These are phyloP conservation scores for Candida insectorum DNA, from an alignment of 805 yeast genomes.

Conservation along the genomic window DNA sequence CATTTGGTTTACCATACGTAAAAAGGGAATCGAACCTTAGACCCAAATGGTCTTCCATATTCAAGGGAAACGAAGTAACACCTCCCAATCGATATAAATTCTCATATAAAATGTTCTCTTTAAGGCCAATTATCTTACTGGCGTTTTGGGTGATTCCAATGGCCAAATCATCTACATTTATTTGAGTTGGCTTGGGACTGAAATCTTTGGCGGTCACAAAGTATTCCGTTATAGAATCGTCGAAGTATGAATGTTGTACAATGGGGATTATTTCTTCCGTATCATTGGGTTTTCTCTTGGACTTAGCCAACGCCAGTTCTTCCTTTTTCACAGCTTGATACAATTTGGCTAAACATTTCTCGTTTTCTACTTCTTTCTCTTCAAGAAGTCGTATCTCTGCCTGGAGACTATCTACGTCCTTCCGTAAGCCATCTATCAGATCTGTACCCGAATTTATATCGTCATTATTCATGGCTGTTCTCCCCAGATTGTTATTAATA, in stretches of 20 bases:
- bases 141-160: conserved; percentile 5
- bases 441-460: no score
- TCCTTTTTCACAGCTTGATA: conserved; percentile 11
- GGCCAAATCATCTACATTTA: conserved; percentile 3
- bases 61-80: conserved; percentile 49
- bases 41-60: conserved; percentile 38
- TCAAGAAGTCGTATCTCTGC: no score
- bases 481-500: no score
- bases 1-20: conserved; percentile 18
- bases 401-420: conserved; percentile 16
- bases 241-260: conserved; percentile 27
- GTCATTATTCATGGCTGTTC: no score
- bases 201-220: conserved; percentile 13
- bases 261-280: conserved; percentile 13
- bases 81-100: conserved; percentile 49
- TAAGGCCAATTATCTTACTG: conserved; percentile 12
- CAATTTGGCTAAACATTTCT: conserved; percentile 4
- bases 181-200: conserved; percentile 3
- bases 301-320: conserved; percentile 1
- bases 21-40: conserved; percentile 47
- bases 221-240: conserved; percentile 22
- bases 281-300: conserved; percentile 2
- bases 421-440: no score
- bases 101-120: conserved; percentile 39
- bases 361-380: not conserved